Conservation (phyloP, 805 yeast genomes). For the Metschnikowia kunwiensis region DNA sequence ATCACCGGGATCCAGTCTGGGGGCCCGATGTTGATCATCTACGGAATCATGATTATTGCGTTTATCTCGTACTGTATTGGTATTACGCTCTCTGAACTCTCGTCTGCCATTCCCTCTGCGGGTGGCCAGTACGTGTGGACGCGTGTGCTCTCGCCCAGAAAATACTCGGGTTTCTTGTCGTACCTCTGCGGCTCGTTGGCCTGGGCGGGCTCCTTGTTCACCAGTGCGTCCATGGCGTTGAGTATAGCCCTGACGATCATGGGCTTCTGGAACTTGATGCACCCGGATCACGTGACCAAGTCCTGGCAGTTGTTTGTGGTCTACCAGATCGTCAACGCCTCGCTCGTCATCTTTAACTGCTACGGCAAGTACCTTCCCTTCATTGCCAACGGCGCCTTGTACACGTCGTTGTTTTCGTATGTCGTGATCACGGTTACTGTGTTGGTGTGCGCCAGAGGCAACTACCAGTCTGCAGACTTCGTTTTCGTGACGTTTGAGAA, state of each 20-base stretch:
- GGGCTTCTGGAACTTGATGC: constrained; percentile 37
- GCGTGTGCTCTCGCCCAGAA: constrained; percentile 37
- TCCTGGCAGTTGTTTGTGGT: constrained; percentile 38
- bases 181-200: constrained; percentile 40
- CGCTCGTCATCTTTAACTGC: constrained; percentile 34
- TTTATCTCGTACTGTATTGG: constrained; percentile 37
- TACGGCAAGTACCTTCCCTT: constrained; percentile 35
- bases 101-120: constrained; percentile 40
- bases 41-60: constrained; percentile 40
- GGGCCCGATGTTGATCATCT: constrained; percentile 40
- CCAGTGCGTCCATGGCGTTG: constrained; percentile 39
- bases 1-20: constrained; percentile 42
- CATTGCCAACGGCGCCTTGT: constrained; percentile 35
- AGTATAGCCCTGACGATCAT: constrained; percentile 33
- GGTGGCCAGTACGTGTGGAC: constrained; percentile 47
- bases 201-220: constrained; percentile 44
- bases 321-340: constrained; percentile 34
- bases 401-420: constrained; percentile 34
- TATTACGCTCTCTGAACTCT: constrained; percentile 37
- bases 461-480: constrained; percentile 33
- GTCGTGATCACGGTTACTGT: constrained; percentile 36
- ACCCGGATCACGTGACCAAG: constrained; percentile 32
- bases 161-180: constrained; percentile 36
- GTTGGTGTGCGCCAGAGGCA: constrained; percentile 36
- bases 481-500: constrained; percentile 23